Conservation (phyloP, 2,329 filamentous ascomycete genomes). For the Colletotrichum destructivum region DNA sequence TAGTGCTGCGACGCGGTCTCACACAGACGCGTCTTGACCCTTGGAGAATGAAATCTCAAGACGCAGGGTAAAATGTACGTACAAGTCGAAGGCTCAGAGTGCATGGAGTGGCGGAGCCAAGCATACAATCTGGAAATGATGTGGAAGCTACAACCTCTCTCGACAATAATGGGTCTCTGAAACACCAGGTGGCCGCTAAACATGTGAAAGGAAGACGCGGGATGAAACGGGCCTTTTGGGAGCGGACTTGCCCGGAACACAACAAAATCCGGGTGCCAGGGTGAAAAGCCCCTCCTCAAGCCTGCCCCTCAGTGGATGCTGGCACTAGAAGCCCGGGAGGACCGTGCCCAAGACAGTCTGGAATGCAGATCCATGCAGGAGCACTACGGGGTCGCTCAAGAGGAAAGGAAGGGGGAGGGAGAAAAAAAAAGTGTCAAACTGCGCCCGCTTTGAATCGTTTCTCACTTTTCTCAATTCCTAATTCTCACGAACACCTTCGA, state of each 20-base stretch:
- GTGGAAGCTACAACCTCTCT: constrained; percentile 6
- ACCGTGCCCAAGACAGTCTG: constrained; percentile 22
- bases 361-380: constrained; percentile 36
- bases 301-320: constrained; percentile 30
- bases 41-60: neutral
- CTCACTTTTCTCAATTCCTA: constrained; percentile 7
- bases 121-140: neutral
- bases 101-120: neutral
- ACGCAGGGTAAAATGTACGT: neutral
- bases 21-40: neutral
- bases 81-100: neutral
- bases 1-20: neutral
- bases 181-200: neutral
- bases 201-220: constrained; percentile 25
- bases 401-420: neutral
- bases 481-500: constrained; percentile 11
- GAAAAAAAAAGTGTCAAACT: constrained; percentile 6
- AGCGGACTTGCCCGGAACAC: constrained; percentile 6
- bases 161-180: constrained; percentile 1
- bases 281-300: constrained; percentile 1
- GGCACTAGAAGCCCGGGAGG: constrained; percentile 4
- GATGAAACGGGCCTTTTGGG: constrained; percentile 26
- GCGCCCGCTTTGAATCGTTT: constrained; percentile 19
- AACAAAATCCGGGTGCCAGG: constrained; percentile 15
- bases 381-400: constrained; percentile 32